Conservation (phyloP, 2,329 filamentous ascomycete genomes). For the Hypoxylon sp. region DNA sequence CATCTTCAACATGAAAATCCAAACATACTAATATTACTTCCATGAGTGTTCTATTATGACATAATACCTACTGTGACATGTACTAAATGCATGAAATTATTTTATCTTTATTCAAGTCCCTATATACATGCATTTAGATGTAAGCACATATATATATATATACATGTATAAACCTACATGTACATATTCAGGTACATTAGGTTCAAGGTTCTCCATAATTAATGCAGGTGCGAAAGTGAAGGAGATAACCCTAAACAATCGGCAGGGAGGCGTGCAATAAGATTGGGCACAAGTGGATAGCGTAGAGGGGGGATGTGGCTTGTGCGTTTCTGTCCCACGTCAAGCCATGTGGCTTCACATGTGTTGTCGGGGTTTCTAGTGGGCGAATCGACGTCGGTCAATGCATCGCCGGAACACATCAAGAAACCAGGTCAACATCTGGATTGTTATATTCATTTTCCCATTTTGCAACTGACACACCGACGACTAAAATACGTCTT, state of each 20-base stretch:
- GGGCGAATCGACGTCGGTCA: slow-evolving; percentile 15
- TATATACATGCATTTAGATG: too few relatives aligned
- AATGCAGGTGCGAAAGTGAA: slow-evolving; percentile 3
- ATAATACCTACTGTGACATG: too few relatives aligned
- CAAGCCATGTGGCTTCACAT: slow-evolving; percentile 43
- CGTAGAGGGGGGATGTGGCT: slow-evolving; percentile 28
- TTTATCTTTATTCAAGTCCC: too few relatives aligned
- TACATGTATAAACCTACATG: too few relatives aligned
- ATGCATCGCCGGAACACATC: slow-evolving; percentile 26
- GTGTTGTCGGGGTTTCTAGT: slow-evolving; percentile 28
- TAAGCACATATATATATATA: background rate
- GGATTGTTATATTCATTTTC: slow-evolving; percentile 14
- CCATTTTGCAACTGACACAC: background rate
- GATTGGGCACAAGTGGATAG: background rate
- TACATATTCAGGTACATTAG: background rate
- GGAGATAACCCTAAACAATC: background rate
- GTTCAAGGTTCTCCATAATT: slow-evolving; percentile 1
- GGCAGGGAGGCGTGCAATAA: background rate
- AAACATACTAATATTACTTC: too few relatives aligned
- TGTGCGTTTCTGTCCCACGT: slow-evolving; percentile 6
- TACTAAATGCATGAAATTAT: too few relatives aligned
- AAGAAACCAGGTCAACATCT: slow-evolving; percentile 35
- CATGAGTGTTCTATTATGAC: background rate
- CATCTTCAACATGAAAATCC: background rate
- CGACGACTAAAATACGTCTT: slow-evolving; percentile 3